Conservation (phyloP, 2,329 filamentous ascomycete genomes). For the Microcyclosporella mali region DNA sequence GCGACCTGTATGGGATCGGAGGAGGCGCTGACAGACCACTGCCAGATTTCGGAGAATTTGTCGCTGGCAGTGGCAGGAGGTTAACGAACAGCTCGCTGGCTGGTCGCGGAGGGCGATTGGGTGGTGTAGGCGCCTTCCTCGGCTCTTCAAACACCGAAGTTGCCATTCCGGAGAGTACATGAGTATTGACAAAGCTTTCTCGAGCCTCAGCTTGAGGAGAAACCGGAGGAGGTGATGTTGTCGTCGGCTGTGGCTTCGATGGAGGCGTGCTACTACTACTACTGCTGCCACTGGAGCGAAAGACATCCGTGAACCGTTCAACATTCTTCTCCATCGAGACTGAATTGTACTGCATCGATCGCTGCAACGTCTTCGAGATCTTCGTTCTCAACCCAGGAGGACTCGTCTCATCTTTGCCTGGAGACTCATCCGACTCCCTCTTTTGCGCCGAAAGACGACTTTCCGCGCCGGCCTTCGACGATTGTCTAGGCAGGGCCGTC, state of each 20-base stretch:
- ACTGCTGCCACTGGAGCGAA: background rate
- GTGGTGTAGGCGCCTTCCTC: constrained; percentile 15
- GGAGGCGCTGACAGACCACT: constrained; percentile 10
- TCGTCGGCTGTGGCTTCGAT: background rate
- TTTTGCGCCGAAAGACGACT: background rate
- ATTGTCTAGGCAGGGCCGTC: background rate
- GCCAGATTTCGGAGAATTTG: constrained; percentile 5
- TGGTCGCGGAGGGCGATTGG: constrained; percentile 19
- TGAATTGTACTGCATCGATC: background rate
- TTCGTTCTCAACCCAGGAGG: background rate
- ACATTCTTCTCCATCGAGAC: background rate
- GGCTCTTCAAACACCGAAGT: constrained; percentile 12
- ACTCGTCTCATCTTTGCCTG: background rate
- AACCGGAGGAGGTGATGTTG: background rate
- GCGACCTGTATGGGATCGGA: constrained; percentile 15
- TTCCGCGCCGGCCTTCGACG: background rate
- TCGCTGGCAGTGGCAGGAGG: constrained; percentile 4
- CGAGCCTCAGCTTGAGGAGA: background rate
- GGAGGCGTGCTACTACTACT: constrained; percentile 1
- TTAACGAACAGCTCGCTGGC: constrained; percentile 16
- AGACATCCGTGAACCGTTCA: background rate
- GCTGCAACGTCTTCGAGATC: background rate
- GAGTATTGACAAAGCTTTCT: background rate
- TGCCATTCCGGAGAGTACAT: background rate
- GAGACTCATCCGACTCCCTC: background rate